Evolutionary conservation across 352 stramenopile genomes (phyloP).

Genomic region (Phytophthora meadii): DNA sequence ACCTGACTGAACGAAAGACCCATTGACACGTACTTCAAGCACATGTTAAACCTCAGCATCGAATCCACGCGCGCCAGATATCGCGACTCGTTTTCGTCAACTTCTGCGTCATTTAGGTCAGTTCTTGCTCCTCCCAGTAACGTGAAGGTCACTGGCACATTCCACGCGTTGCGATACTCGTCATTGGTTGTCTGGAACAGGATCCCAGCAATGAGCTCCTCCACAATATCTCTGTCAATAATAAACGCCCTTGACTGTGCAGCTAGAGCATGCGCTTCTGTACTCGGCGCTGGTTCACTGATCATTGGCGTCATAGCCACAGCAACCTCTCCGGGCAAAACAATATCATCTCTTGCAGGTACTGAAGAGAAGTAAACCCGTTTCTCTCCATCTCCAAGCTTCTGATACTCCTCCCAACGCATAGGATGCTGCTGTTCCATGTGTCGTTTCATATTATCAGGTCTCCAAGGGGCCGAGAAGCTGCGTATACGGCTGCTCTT

Average conservation of each 20-base stretch:
- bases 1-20: conserved; percentile 36
- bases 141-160: conserved; percentile 29
- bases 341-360: conserved; percentile 5
- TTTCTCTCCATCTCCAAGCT: conserved; percentile 29
- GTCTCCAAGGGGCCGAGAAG: conserved; percentile 41
- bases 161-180: conserved; percentile 37
- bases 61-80: conserved; percentile 38
- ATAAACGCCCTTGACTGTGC: conserved; percentile 24
- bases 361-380: conserved; percentile 22
- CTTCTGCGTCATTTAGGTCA: conserved; percentile 4
- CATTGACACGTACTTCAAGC: conserved; percentile 39
- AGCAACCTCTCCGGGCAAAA: conserved; percentile 1
- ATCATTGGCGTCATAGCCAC: conserved; percentile 17
- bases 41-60: conserved; percentile 39
- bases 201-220: conserved; percentile 29
- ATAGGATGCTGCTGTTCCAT: conserved; percentile 40
- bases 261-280: conserved; percentile 13
- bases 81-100: conserved; percentile 30
- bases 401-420: conserved; percentile 38
- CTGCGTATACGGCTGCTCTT: conserved; percentile 33
- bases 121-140: conserved; percentile 12
- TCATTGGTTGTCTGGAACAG: conserved; percentile 22
- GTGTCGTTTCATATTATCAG: conserved; percentile 46
- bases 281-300: conserved; percentile 19
- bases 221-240: conserved; percentile 35